Percentiles rank a stretch among this genome's conserved stretches.
Conservation (phyloP, 495 filamentous ascomycete species). For the Geopyxis carbonaria region DNA sequence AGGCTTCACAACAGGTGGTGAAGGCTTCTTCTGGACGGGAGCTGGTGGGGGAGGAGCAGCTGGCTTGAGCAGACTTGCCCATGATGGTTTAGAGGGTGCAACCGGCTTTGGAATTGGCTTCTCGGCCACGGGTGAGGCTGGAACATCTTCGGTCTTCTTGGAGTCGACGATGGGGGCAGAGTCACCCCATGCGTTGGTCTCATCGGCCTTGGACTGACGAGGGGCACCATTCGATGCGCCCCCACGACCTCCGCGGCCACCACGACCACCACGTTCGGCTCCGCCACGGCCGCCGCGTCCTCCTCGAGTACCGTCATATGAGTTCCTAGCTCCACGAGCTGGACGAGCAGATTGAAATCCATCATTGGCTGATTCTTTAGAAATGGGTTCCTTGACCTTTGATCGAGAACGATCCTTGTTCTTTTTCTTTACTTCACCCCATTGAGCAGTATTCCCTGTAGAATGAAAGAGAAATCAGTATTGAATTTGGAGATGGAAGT, state of each 20-base stretch:
- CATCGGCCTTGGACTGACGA: constrained; percentile 25
- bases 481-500: constrained; percentile 4
- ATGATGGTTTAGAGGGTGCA: constrained; percentile 12
- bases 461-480: neutral
- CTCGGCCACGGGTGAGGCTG: constrained; percentile 24
- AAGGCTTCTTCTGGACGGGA: constrained; percentile 11
- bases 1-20: constrained; percentile 21
- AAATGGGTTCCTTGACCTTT: constrained; percentile 58
- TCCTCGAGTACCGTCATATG: constrained; percentile 36
- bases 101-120: constrained; percentile 18
- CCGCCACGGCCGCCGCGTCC: constrained; percentile 48
- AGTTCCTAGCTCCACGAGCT: constrained; percentile 28
- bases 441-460: constrained; percentile 74
- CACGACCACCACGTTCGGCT: constrained; percentile 51
- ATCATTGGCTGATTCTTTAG: constrained; percentile 32
- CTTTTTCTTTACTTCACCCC: constrained; percentile 89
- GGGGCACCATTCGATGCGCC: constrained; percentile 35
- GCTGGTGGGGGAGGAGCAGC: constrained; percentile 25
- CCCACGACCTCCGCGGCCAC: constrained; percentile 53
- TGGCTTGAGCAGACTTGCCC: constrained; percentile 29
- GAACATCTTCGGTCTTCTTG: constrained; percentile 22
- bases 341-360: constrained; percentile 27
- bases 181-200: constrained; percentile 23
- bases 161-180: constrained; percentile 14
- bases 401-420: constrained; percentile 65